Conservation (phyloP, 805 yeast genomes). For the Middelhovenomyces tepae region DNA sequence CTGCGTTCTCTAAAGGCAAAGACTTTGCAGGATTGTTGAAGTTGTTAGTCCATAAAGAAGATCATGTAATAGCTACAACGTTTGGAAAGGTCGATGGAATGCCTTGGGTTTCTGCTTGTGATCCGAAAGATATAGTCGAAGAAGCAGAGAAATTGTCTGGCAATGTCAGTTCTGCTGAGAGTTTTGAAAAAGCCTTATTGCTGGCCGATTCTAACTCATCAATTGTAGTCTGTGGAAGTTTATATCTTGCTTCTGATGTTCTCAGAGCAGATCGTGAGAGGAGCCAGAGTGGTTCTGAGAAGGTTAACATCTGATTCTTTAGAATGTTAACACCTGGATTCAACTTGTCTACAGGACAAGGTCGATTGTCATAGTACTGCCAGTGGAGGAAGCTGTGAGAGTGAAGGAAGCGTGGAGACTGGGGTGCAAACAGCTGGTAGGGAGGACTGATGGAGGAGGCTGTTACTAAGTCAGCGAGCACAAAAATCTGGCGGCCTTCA, state of each 20-base stretch:
- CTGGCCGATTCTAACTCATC: conserved; percentile 4
- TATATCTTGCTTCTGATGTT: conserved; percentile 57
- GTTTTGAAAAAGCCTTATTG: conserved; percentile 15
- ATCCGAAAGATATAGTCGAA: conserved; percentile 25
- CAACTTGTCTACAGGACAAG: too few relatives aligned
- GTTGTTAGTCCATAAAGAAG: conserved; percentile 42
- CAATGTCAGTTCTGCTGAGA: conserved; percentile 19
- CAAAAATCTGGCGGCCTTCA: too few relatives aligned
- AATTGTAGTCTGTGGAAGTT: conserved; percentile 58
- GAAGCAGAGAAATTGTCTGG: conserved; percentile 14
- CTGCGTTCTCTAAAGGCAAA: conserved; percentile 75
- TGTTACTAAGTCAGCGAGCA: too few relatives aligned
- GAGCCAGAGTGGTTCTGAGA: too few relatives aligned
- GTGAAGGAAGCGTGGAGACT: too few relatives aligned
- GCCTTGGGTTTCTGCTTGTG: conserved; percentile 79
- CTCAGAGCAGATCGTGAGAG: too few relatives aligned
- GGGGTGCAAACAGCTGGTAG: too few relatives aligned
- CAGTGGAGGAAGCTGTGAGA: too few relatives aligned
- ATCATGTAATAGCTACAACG: conserved; percentile 50
- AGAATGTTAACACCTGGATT: too few relatives aligned
- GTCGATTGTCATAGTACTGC: too few relatives aligned
- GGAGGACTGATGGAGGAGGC: too few relatives aligned
- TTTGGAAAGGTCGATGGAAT: conserved; percentile 73
- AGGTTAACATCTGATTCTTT: too few relatives aligned
- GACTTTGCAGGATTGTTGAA: conserved; percentile 43